Conservation (phyloP, 768 basidiomycete genomes). For the Naganishia vishniacii region DNA sequence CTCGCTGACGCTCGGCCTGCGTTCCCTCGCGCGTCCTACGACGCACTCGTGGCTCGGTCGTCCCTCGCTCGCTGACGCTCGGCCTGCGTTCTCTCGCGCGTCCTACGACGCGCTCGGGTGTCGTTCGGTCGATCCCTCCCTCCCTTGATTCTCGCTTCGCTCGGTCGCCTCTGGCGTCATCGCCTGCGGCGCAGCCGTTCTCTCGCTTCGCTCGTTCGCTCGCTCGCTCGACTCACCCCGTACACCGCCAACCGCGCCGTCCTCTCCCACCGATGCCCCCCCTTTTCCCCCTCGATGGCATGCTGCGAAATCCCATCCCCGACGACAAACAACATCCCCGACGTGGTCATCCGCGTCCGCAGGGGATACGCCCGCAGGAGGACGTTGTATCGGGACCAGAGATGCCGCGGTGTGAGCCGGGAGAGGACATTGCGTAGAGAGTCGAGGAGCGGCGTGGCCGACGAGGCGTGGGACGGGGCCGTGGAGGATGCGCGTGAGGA, state of each 20-base stretch:
- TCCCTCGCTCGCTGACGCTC: no score
- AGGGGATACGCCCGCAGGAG: conserved; percentile 30
- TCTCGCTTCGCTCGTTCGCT: no score
- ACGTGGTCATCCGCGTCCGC: conserved; percentile 43
- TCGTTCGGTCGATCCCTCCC: no score
- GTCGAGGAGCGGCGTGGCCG: not conserved
- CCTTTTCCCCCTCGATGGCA: conserved; percentile 37
- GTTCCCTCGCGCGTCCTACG: no score
- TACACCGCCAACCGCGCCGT: conserved; percentile 40
- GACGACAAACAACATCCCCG: conserved; percentile 36
- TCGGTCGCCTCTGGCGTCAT: no score
- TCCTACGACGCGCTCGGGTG: no score
- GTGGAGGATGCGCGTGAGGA: not conserved
- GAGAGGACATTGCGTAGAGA: not conserved
- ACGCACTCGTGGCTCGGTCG: no score
- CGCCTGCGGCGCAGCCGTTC: no score
- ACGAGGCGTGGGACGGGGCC: not conserved
- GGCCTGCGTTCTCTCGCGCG: no score
- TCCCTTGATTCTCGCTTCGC: no score
- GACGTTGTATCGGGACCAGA: not conserved
- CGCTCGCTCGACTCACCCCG: conserved; percentile 4
- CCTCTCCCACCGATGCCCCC: conserved; percentile 28
- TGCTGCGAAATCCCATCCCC: conserved; percentile 43
- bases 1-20: no score
- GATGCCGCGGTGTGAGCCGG: not conserved